Evolutionary conservation across 768 basidiomycete species (phyloP).

Genomic region (Russula compacta): DNA sequence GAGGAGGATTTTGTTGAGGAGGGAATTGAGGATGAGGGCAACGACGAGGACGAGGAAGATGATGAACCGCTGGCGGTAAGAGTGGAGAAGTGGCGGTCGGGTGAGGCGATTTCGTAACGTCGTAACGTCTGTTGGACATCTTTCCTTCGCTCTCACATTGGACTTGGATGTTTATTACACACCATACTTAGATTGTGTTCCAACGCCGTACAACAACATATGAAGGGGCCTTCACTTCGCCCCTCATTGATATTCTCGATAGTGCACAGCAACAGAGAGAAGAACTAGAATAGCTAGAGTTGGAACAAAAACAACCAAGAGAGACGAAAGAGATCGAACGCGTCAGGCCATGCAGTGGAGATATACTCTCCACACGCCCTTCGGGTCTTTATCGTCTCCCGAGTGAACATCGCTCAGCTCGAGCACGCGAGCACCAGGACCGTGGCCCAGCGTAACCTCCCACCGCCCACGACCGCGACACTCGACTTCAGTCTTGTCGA

Average conservation of each 20-base stretch:
- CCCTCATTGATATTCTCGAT: not conserved
- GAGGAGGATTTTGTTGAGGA: not conserved
- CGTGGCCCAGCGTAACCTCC: slow-evolving; percentile 51
- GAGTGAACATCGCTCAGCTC: slow-evolving; percentile 47
- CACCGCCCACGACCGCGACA: slow-evolving; percentile 44
- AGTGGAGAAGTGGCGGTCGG: slow-evolving; percentile 24
- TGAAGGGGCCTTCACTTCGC: no score
- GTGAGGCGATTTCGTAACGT: slow-evolving; percentile 13
- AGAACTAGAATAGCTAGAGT: no score
- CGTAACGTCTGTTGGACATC: no score
- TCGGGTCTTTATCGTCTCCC: not conserved
- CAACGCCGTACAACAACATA: no score
- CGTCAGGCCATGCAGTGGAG: slow-evolving; percentile 2
- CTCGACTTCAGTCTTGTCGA: slow-evolving; percentile 45
- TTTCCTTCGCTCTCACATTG: no score
- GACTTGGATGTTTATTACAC: no score
- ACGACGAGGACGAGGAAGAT: slow-evolving; percentile 33
- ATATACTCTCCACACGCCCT: slow-evolving; percentile 16
- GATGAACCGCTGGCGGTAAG: slow-evolving; percentile 28
- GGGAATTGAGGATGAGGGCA: slow-evolving; percentile 23
- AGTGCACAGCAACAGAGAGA: not conserved
- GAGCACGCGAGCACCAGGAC: slow-evolving; percentile 41
- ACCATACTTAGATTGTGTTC: no score
- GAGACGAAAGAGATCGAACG: not conserved
- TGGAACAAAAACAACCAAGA: not conserved